phyloP scores from a whole-genome alignment of 2,329 filamentous ascomycete species.

The Trichoderma brevicompactum region DNA sequence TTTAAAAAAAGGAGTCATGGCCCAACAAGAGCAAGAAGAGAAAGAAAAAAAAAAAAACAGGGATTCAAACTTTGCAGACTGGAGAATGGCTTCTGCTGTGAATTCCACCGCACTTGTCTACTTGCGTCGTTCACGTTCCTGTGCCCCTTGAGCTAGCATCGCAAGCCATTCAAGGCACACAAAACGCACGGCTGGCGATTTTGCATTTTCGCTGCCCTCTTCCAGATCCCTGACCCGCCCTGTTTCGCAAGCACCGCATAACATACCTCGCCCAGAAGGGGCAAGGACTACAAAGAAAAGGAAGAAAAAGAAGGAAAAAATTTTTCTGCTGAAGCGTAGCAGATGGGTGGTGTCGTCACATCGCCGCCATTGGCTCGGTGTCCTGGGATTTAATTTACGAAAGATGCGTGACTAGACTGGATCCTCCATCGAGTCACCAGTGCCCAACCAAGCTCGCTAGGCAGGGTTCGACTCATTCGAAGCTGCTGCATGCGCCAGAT shows the following conservation, averaged over 20 bases:
- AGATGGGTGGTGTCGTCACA: conserved; percentile 8
- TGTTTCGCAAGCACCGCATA: conserved; percentile 11
- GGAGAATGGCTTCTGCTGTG: conserved; percentile 11
- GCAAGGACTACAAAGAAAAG: conserved; percentile 3
- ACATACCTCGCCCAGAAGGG: conserved; percentile 3
- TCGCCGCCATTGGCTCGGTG: conserved; percentile 20
- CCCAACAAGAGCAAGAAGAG: background rate
- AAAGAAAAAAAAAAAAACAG: too few species aligned
- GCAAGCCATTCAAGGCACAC: conserved; percentile 28
- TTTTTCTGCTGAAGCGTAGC: background rate
- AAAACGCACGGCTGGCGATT: background rate
- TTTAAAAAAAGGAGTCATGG: conserved; percentile 5
- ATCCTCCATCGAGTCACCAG: conserved; percentile 23
- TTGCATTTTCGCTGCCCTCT: background rate
- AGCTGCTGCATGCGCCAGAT: conserved; percentile 23
- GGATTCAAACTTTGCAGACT: conserved; percentile 20
- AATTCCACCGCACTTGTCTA: conserved; percentile 25
- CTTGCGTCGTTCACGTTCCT: conserved; percentile 28
- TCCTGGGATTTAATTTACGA: conserved; percentile 17
- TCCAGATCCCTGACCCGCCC: conserved; percentile 14
- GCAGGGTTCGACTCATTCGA: conserved; percentile 25
- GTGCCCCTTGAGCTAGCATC: conserved; percentile 27
- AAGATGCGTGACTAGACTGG: conserved; percentile 22
- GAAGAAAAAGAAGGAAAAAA: background rate
- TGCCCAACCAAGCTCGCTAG: conserved; percentile 21